These are phyloP conservation scores for Lactarius deliciosus DNA, from an alignment of 768 basidiomycete species.

Conservation along the genomic window DNA sequence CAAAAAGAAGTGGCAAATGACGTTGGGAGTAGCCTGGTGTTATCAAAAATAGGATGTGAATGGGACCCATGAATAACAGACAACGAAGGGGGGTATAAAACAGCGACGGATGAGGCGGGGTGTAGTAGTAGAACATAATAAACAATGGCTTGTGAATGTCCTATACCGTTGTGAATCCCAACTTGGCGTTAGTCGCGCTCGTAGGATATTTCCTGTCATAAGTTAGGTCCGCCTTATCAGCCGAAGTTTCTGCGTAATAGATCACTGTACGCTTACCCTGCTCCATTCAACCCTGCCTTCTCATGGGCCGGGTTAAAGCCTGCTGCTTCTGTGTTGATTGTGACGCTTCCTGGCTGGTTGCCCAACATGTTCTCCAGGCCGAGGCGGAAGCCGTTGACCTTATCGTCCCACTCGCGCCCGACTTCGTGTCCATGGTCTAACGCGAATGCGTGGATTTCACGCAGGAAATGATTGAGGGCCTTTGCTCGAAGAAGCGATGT, in stretches of 20 bases:
- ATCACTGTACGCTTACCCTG: conserved; percentile 3
- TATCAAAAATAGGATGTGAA: background rate
- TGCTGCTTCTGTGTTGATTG: background rate
- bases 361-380: conserved; percentile 52
- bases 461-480: conserved; percentile 65
- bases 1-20: background rate
- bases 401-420: conserved; percentile 38
- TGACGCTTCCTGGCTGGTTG: conserved; percentile 34
- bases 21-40: background rate
- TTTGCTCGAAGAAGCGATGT: conserved; percentile 53
- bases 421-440: conserved; percentile 51
- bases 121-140: background rate
- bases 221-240: background rate
- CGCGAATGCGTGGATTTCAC: conserved; percentile 56
- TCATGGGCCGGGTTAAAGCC: background rate
- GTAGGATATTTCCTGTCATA: conserved; percentile 7
- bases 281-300: background rate
- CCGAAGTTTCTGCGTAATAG: no score
- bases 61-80: background rate
- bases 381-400: conserved; percentile 38
- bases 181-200: conserved; percentile 3
- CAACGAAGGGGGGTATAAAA: background rate
- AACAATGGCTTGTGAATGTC: background rate
- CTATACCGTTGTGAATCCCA: background rate
- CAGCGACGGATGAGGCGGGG: background rate